Evolutionary conservation across 1,284 basidiomycete species (phyloP).

Genomic region (Pyrrhoderma noxium): DNA sequence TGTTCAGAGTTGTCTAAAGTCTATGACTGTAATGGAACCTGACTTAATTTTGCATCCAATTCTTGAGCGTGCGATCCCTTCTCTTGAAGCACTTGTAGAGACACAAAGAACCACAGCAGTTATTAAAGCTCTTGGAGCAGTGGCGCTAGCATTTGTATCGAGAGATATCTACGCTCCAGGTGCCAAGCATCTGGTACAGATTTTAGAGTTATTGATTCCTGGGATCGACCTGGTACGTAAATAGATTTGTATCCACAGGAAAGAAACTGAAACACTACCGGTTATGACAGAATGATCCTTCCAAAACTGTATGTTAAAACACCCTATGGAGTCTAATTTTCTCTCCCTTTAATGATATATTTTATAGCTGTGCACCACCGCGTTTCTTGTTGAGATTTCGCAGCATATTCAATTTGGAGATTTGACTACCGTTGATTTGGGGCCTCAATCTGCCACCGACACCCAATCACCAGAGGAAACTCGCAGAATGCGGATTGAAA

Average conservation of each 20-base stretch:
- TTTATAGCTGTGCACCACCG: constrained; percentile 59
- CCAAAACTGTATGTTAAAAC: constrained; percentile 63
- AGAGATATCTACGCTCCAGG: constrained; percentile 72
- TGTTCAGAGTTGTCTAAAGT: constrained; percentile 65
- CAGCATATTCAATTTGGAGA: constrained; percentile 82
- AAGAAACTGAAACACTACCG: constrained; percentile 2
- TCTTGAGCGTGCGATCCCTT: constrained; percentile 80
- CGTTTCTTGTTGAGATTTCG: constrained; percentile 72
- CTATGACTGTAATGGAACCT: constrained; percentile 79
- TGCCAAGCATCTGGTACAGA: constrained; percentile 76
- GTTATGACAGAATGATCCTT: constrained; percentile 67
- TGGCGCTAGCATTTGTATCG: constrained; percentile 74
- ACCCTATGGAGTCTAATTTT: not conserved
- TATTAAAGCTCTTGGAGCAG: constrained; percentile 78
- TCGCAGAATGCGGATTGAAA: constrained; percentile 15
- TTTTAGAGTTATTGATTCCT: constrained; percentile 82
- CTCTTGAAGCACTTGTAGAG: constrained; percentile 84
- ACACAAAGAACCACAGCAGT: constrained; percentile 81
- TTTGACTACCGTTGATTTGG: constrained; percentile 38
- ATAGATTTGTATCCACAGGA: not conserved
- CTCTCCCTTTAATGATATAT: not conserved
- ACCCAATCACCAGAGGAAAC: constrained; percentile 12
- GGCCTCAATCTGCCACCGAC: constrained; percentile 19
- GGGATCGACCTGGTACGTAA: constrained; percentile 68
- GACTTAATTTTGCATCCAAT: constrained; percentile 83